Conservation (phyloP, 2,329 filamentous ascomycete genomes). For the Metarhizium sp. region DNA sequence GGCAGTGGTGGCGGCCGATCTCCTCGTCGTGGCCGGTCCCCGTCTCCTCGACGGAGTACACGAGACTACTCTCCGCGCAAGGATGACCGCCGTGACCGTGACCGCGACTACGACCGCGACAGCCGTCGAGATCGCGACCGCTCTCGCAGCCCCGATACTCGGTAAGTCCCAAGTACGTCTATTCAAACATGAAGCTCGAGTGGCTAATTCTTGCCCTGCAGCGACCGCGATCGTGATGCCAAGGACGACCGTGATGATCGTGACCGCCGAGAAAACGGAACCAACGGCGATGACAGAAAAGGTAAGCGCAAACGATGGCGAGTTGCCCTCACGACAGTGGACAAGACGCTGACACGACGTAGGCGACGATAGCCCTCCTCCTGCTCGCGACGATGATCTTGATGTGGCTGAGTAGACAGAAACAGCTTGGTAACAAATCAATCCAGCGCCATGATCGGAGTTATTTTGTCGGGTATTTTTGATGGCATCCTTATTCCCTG, state of each 20-base stretch:
- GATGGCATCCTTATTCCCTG: slow-evolving; percentile 7
- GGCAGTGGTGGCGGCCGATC: slow-evolving; percentile 41
- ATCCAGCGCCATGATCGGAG: neutral
- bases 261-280: slow-evolving; percentile 64
- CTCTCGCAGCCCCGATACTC: slow-evolving; percentile 59
- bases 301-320: slow-evolving; percentile 38
- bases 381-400: slow-evolving; percentile 76
- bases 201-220: slow-evolving; percentile 10
- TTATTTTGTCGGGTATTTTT: slow-evolving; percentile 6
- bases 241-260: slow-evolving; percentile 63
- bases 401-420: slow-evolving; percentile 72
- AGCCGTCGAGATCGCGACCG: slow-evolving; percentile 69
- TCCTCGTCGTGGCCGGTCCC: slow-evolving; percentile 62
- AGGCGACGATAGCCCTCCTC: slow-evolving; percentile 59
- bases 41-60: slow-evolving; percentile 66
- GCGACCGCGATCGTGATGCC: slow-evolving; percentile 45
- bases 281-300: slow-evolving; percentile 87
- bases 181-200: slow-evolving; percentile 2
- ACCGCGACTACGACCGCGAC: slow-evolving; percentile 65
- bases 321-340: neutral
- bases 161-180: slow-evolving; percentile 27
- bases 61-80: slow-evolving; percentile 82
- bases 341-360: neutral
- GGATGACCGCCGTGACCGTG: slow-evolving; percentile 71
- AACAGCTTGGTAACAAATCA: neutral